Evolutionary conservation across 2,329 filamentous ascomycete species (phyloP), one percentile per base, ranked within the genome.

Genomic region (Aurifilum marmelostoma): DNA sequence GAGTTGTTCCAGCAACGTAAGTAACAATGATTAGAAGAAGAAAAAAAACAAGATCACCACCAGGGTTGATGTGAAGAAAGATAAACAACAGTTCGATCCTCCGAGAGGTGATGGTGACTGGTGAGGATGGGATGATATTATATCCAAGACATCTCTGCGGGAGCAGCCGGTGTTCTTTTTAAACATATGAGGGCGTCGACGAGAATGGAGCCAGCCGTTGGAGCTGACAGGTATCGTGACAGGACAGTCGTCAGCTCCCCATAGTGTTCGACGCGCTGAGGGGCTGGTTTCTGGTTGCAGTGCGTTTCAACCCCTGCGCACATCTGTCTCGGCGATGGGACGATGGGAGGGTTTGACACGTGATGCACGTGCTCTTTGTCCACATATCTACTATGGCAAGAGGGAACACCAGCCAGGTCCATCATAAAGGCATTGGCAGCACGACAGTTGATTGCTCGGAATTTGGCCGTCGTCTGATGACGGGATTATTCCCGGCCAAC

Each of bases 241-340:
- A 32, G 18, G 58, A n/a, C 27, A 59, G n/a, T 66, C 64, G 64
- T 66, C 64, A 66, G 64, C 64, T 59, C 63, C 2, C 37, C 34
- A 43, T 58, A 47, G 41, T 6, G 37, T 3, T 18, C 27, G n/a
- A 18, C 16, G 64, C 41, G 52, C 16, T 29, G 21, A 59, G 18
- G 52, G 37, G 52, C 5, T 39, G 50, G 47, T 18, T 18, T 50
- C 39, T 50, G 41, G 39, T 16, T 41, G 47, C 7, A 29, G 63
- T 21, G 32, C 34, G 64, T 66, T 66, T 66, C 64, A 66, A 66
- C 66, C 59, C 66, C 60, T 58, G 59, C 18, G 47, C n/a, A 41
- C 6, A 54, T 32, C 34, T 43, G 63, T 68, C 62, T 70, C 69
- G 67, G 62, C 66, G 43, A 65, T 68, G 56, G 63, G 69, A 68